Conservation (phyloP, 2,329 filamentous ascomycete species). For the Aureobasidium sp. region DNA sequence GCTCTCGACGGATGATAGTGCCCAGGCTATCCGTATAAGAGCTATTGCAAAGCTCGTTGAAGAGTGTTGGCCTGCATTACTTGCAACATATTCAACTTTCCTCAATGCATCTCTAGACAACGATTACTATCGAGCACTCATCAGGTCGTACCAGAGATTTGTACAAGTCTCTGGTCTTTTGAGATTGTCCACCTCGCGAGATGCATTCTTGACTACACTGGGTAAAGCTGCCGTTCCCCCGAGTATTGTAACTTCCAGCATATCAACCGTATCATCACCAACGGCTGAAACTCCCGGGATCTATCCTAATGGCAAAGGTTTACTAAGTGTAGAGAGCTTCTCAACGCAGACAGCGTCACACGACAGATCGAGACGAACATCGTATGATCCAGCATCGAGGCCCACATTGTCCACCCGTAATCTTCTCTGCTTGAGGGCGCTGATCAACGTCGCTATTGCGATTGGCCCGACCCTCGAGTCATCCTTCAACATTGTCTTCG, state of each 20-base stretch:
- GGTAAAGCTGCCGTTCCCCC: slow-evolving; percentile 89
- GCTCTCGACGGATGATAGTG: slow-evolving; percentile 63
- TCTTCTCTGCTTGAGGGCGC: slow-evolving; percentile 76
- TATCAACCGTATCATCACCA: slow-evolving; percentile 21
- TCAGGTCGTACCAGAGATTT: slow-evolving; percentile 89
- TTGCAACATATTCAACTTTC: slow-evolving; percentile 93
- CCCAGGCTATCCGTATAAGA: slow-evolving; percentile 61
- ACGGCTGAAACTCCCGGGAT: slow-evolving; percentile 49
- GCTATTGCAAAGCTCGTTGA: slow-evolving; percentile 77
- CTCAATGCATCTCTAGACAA: slow-evolving; percentile 85
- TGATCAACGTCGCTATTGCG: slow-evolving; percentile 93
- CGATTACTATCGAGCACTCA: slow-evolving; percentile 86
- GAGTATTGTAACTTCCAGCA: slow-evolving; percentile 46
- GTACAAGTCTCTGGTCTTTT: slow-evolving; percentile 89
- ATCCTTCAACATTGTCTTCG: slow-evolving; percentile 85
- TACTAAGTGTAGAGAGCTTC: slow-evolving; percentile 66
- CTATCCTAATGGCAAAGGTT: slow-evolving; percentile 60
- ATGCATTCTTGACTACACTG: slow-evolving; percentile 89
- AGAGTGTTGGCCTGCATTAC: slow-evolving; percentile 88
- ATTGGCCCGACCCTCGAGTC: slow-evolving; percentile 76
- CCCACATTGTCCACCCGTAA: slow-evolving; percentile 75
- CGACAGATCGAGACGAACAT: slow-evolving; percentile 49
- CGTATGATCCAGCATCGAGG: slow-evolving; percentile 39
- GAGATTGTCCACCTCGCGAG: slow-evolving; percentile 73
- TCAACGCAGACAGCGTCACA: slow-evolving; percentile 48